Evolutionary conservation across 306 rosid species (phyloP).

Genomic region (Quercus bicolor): DNA sequence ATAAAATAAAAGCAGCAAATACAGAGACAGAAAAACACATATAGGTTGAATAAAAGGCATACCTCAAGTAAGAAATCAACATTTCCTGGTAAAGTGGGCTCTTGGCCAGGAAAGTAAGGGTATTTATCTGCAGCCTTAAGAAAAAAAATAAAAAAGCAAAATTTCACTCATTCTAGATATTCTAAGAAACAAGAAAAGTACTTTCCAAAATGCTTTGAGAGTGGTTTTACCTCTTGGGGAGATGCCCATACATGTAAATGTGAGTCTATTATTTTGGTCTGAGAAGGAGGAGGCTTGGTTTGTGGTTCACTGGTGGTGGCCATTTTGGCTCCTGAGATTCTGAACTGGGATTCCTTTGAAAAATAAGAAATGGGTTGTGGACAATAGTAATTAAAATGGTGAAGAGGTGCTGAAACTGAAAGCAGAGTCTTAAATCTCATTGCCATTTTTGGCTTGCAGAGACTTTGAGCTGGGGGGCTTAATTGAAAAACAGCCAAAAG

Average conservation of each 20-base stretch:
- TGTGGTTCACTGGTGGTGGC: slow-evolving; percentile 20
- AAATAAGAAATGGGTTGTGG: not conserved
- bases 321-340: slow-evolving; percentile 32
- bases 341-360: slow-evolving; percentile 17
- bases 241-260: slow-evolving; percentile 97
- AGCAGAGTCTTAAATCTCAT: slow-evolving; percentile 14
- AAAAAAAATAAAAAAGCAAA: not conserved
- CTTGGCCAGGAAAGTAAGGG: slow-evolving; percentile 77
- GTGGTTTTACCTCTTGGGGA: slow-evolving; percentile 49
- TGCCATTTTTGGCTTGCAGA: slow-evolving; percentile 7
- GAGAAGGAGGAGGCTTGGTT: not conserved
- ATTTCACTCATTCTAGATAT: not conserved
- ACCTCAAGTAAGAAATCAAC: slow-evolving; percentile 75
- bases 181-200: not conserved
- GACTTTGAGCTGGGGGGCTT: not conserved
- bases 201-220: not conserved
- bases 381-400: not conserved
- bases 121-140: slow-evolving; percentile 59
- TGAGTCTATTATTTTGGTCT: slow-evolving; percentile 57
- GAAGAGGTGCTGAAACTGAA: not conserved
- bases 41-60: not conserved
- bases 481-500: not conserved
- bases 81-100: slow-evolving; percentile 67
- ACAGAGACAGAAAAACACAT: not conserved
- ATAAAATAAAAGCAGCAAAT: not conserved